Base-by-base conservation (phyloP, 2,329 filamentous ascomycete genomes). In the Diaporthe eres region DNA sequence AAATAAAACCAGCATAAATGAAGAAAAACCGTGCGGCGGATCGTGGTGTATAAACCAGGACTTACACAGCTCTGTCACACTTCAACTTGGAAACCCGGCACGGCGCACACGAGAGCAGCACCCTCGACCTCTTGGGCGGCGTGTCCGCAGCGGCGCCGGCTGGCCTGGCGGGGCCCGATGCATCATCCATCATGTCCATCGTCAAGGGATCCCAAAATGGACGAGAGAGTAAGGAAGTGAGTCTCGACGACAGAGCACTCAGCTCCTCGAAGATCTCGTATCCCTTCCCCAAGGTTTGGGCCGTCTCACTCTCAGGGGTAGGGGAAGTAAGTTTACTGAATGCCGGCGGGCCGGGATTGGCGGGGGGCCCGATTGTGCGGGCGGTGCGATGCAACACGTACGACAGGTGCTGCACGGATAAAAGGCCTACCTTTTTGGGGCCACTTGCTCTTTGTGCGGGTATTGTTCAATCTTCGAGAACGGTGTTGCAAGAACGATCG, bases 31-130 rank as follows among this genome's bases (percentile, higher is more conserved):
- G 2, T 34, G 3, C 4, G 44, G 15, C 25, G 15, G 39, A 9
- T 47, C 25, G 25, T 39, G 12, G 10, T 10, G n/a, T 47, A 31
- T 12, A 37, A 12, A 34, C 10, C 9, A 4, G n/a, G 22, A 71
- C 75, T 37, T 22, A 76, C 58, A 85, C 80, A 8, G 82, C 81
- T 68, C 90, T 87, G 80, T 91, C 88, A 81, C 89, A 91, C 78
- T 90, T 91, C 39, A 90, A 86, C 83, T 91, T 91, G 53, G 88
- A 90, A 72, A 79, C 76, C 68, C 89, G 88, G 78, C 89, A 91
- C 3, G 88, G 85, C 10, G 82, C 87, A 77, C 89, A 91, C 4
- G 88, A 90, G 31, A 90, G 86, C 4, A 90, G 83, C 31, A 90
- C 82, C 47, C 89, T 85, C 28, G 84, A 85, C 37, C 89, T 86